Percentiles rank a stretch among this genome's conserved stretches.
phyloP scores from a whole-genome alignment of 1,139 yeast species.

The Yamadazyma sp. region DNA sequence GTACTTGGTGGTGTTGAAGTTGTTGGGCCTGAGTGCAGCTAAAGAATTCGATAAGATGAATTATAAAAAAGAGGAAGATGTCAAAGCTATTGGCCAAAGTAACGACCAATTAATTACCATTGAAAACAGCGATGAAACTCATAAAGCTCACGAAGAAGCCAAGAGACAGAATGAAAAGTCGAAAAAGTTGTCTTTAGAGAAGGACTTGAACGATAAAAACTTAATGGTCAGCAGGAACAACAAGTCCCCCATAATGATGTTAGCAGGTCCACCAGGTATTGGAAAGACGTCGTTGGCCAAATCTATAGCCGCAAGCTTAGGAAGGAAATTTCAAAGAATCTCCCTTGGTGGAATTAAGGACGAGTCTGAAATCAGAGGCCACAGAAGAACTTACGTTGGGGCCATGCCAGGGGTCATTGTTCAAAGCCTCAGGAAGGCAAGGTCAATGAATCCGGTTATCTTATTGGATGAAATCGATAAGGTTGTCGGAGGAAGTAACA shows the following conservation, averaged over 20 bases:
- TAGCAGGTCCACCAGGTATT: slow-evolving; percentile 95
- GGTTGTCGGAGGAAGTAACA: slow-evolving; percentile 57
- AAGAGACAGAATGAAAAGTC: slow-evolving; percentile 25
- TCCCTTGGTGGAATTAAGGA: slow-evolving; percentile 89
- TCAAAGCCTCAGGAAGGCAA: slow-evolving; percentile 75
- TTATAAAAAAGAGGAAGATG: slow-evolving; percentile 10
- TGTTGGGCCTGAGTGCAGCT: slow-evolving; percentile 49
- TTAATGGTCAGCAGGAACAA: slow-evolving; percentile 32
- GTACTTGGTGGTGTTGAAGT: slow-evolving; percentile 74
- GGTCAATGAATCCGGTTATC: slow-evolving; percentile 86
- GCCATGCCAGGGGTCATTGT: slow-evolving; percentile 89
- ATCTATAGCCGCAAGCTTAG: slow-evolving; percentile 79
- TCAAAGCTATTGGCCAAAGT: slow-evolving; percentile 6
- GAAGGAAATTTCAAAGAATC: slow-evolving; percentile 77
- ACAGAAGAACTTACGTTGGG: slow-evolving; percentile 89
- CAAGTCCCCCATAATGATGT: slow-evolving; percentile 72
- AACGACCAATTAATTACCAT: slow-evolving; percentile 24
- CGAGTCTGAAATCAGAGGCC: slow-evolving; percentile 91
- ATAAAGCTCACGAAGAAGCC: slow-evolving; percentile 28
- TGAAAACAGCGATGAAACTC: slow-evolving; percentile 39
- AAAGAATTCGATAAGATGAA: slow-evolving; percentile 18
- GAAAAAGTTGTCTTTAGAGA: slow-evolving; percentile 12
- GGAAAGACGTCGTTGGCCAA: slow-evolving; percentile 91
- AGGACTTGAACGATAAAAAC: slow-evolving; percentile 12
- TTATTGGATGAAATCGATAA: slow-evolving; percentile 88